Conservation (phyloP, 345 rosid species). For the Corchorus olitorius region DNA sequence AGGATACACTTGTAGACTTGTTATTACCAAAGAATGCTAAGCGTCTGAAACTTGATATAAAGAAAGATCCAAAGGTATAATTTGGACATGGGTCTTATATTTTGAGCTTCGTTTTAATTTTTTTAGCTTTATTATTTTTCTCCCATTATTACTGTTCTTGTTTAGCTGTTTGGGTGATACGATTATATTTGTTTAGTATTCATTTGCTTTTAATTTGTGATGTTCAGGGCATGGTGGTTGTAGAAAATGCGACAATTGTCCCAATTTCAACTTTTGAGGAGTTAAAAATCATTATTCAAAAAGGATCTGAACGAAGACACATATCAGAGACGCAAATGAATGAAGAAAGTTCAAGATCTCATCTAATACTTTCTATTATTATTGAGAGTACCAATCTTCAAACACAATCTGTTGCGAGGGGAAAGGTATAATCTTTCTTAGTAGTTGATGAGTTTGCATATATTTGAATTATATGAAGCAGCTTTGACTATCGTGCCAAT, state of each 20-base stretch:
- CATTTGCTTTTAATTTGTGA: conserved; percentile 12
- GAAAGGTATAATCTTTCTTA: conserved; percentile 60
- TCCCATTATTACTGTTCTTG: neutral
- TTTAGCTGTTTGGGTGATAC: neutral
- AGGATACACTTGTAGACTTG: conserved; percentile 91
- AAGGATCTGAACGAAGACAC: conserved; percentile 86
- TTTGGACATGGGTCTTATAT: neutral
- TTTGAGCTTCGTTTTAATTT: neutral
- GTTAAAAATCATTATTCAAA: conserved; percentile 62
- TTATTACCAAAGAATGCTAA: conserved; percentile 67
- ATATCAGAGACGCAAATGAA: conserved; percentile 94
- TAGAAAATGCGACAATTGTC: conserved; percentile 81
- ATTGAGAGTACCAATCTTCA: conserved; percentile 97
- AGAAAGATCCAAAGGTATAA: conserved; percentile 87
- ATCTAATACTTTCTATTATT: conserved; percentile 80
- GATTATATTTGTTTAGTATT: neutral
- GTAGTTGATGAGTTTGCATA: neutral
- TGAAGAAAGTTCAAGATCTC: conserved; percentile 97
- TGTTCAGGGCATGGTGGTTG: conserved; percentile 84
- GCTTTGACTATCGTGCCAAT: neutral
- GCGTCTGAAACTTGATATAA: conserved; percentile 82
- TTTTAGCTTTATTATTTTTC: neutral
- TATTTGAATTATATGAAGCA: conserved; percentile 1
- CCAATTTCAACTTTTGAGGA: conserved; percentile 78
- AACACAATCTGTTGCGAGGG: conserved; percentile 85